Percentiles rank a stretch among this genome's conserved stretches.
Conservation (phyloP, 306 rosid species). For the Sechiopsis laciniata region DNA sequence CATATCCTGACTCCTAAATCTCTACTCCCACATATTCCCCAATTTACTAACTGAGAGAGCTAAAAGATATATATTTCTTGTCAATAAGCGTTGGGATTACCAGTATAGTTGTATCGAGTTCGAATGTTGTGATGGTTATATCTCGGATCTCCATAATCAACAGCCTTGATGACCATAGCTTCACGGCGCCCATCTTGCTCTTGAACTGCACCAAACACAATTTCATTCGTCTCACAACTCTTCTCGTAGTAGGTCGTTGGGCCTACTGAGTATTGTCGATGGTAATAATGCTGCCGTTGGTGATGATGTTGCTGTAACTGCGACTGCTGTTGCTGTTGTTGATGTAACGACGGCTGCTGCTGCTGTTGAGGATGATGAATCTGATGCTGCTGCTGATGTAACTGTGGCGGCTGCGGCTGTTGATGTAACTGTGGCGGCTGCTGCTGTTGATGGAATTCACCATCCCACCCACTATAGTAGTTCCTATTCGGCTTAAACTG, state of each 20-base stretch:
- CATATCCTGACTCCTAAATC: constrained; percentile 10
- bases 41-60: not conserved
- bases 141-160: constrained; percentile 70
- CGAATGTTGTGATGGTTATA: constrained; percentile 64
- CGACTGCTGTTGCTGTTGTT: constrained; percentile 18
- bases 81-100: constrained; percentile 60
- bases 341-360: constrained; percentile 25
- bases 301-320: constrained; percentile 20
- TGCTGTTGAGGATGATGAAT: constrained; percentile 20
- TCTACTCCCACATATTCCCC: constrained; percentile 11
- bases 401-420: constrained; percentile 27
- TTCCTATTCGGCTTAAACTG: constrained; percentile 42
- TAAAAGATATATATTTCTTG: not conserved
- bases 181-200: constrained; percentile 82
- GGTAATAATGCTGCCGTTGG: constrained; percentile 49
- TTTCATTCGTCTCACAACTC: constrained; percentile 76
- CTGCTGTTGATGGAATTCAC: constrained; percentile 40
- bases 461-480: constrained; percentile 55
- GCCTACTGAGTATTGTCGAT: constrained; percentile 51
- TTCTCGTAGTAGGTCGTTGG: constrained; percentile 65
- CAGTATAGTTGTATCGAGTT: constrained; percentile 54
- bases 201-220: constrained; percentile 93
- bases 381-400: constrained; percentile 25
- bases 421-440: constrained; percentile 24
- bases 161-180: constrained; percentile 86